Conservation (phyloP, 2,329 filamentous ascomycete species). For the Huntiella bhutanensis region DNA sequence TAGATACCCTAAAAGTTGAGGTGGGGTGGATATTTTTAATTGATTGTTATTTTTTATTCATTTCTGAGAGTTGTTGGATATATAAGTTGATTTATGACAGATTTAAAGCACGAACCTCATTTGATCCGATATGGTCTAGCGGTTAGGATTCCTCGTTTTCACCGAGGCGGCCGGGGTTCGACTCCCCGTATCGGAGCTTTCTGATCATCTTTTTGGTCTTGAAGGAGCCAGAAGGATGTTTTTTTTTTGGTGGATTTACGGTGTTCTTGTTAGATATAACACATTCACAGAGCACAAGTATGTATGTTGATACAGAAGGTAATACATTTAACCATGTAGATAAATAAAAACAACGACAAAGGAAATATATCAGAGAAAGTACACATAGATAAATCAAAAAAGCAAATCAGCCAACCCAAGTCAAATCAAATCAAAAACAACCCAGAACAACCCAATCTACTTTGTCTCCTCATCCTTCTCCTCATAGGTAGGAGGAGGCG, state of each 20-base stretch:
- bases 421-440: neutral
- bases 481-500: constrained; percentile 1
- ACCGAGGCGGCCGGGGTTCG: constrained; percentile 11
- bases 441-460: neutral
- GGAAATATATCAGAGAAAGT: neutral
- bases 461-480: neutral
- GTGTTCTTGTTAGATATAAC: neutral
- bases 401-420: neutral
- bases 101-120: neutral
- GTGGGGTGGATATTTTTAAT: neutral
- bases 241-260: constrained; percentile 1
- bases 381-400: neutral
- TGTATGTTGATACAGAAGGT: neutral
- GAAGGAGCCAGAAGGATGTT: neutral
- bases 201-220: neutral
- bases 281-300: neutral
- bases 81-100: too few species aligned
- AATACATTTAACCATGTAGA: neutral
- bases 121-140: constrained; percentile 10
- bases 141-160: constrained; percentile 12
- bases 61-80: too few species aligned
- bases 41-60: neutral
- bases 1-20: too few species aligned
- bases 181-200: constrained; percentile 11
- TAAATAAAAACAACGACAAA: neutral